Base-by-base conservation (phyloP, 768 basidiomycete species). In the Cystobasidium tubakii region DNA sequence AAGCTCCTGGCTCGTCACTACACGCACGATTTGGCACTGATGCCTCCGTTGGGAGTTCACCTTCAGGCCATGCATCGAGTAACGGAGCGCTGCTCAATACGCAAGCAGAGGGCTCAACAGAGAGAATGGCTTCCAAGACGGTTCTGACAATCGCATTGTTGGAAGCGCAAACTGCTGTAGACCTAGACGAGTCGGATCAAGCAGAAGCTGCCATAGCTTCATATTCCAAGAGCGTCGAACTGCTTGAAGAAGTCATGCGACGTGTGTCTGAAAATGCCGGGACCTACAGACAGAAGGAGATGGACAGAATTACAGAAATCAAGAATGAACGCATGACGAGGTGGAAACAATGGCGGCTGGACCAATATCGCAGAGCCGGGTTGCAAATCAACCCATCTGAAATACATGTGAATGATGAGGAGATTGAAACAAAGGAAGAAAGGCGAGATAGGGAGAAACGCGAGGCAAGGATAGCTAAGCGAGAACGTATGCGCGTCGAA, bases 201-300 rank as follows among this genome's bases (percentile, higher is more conserved):
- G 89, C 92, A 77, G 91, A 91, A 19, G 90, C 88, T 43, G 92
- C 92, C 1, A 90, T 95, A n/a, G 83, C 87, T 62, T 92, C 92
- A 0, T 95, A 95, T 80, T 88, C 87, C 15, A 88, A 87, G 80
- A 90, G 90, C 78, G 92, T 95, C 50, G 87, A 89, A 53, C 84
- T 95, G 31, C 84, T 95, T 33, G 90, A 88, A 78, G 90, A 92
- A 81, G 92, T 95, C 66, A 95, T 95, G 92, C 90, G 91, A 78
- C 84, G 91, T 46, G 92, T 94, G 23, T 60, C 69, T 81, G 85
- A 88, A 79, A 90, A 90, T 2, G 92, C 93, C 1, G 69, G 66
- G 13, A 19, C 29, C 4, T 75, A 54, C 31, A 10, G 70, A 34
- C 46, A 31, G 12, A 36, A 36, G 15, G 74, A 75, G 42, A 4